Conservation (phyloP, 768 basidiomycete genomes). For the Pleurotus platypus region DNA sequence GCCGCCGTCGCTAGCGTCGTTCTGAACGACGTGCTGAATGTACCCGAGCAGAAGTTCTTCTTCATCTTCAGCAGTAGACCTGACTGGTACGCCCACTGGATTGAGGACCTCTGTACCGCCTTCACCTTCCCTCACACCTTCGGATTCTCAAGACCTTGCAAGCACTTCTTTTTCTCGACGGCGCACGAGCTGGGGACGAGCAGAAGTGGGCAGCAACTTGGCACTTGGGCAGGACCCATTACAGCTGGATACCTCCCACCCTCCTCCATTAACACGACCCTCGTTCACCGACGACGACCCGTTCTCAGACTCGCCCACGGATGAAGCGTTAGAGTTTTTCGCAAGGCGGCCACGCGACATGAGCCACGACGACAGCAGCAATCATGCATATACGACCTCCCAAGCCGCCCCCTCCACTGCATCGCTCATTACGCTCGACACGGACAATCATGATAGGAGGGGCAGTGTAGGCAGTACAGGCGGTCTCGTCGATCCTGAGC, state of each 20-base stretch:
- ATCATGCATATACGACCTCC: conserved; percentile 35
- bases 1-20: not conserved
- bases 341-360: conserved; percentile 23
- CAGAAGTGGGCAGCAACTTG: conserved; percentile 22
- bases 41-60: conserved; percentile 33
- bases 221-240: conserved; percentile 41
- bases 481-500: conserved; percentile 46
- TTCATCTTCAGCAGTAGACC: conserved; percentile 50
- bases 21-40: conserved; percentile 3
- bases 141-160: conserved; percentile 29
- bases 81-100: conserved; percentile 42
- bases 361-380: conserved; percentile 27
- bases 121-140: conserved; percentile 56
- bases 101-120: conserved; percentile 40
- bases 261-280: conserved; percentile 15
- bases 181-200: conserved; percentile 55
- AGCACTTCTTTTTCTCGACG: conserved; percentile 40
- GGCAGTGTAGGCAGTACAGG: conserved; percentile 37
- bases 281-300: conserved; percentile 37
- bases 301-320: conserved; percentile 38
- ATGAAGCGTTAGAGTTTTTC: conserved; percentile 21
- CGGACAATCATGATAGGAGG: conserved; percentile 30
- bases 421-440: conserved; percentile 42
- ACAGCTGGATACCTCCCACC: conserved; percentile 29
- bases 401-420: conserved; percentile 48